Conservation (phyloP, 495 filamentous ascomycete species). For the Cercophora sp. region DNA sequence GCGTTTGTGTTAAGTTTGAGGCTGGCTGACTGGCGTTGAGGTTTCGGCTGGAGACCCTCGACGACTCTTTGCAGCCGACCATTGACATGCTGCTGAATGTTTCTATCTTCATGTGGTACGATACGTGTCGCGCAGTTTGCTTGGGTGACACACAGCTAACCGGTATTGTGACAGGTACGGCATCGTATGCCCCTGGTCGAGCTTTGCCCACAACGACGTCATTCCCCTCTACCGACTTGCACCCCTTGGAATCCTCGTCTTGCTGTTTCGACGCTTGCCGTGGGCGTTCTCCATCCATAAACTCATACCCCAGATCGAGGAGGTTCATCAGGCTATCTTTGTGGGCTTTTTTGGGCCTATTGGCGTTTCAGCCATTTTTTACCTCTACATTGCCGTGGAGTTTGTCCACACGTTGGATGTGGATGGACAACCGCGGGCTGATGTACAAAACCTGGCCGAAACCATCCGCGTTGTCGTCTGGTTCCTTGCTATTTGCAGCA, state of each 20-base stretch:
- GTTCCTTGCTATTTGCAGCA: slow-evolving; percentile 82
- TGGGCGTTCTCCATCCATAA: slow-evolving; percentile 70
- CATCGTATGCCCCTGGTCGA: slow-evolving; percentile 77
- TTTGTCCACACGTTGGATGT: slow-evolving; percentile 59
- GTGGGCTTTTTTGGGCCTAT: slow-evolving; percentile 94
- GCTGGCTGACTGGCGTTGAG: not conserved
- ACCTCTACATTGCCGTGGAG: slow-evolving; percentile 73
- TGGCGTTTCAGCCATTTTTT: slow-evolving; percentile 89
- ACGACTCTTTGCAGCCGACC: slow-evolving; percentile 86
- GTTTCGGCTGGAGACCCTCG: slow-evolving; percentile 84
- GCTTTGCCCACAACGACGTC: slow-evolving; percentile 62
- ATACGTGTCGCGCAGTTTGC: too few relatives aligned
- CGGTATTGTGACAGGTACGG: too few relatives aligned
- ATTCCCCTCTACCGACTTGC: slow-evolving; percentile 76
- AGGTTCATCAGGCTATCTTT: slow-evolving; percentile 68
- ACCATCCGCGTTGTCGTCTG: slow-evolving; percentile 70
- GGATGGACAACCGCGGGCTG: slow-evolving; percentile 55
- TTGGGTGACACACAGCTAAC: too few relatives aligned
- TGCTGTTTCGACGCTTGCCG: slow-evolving; percentile 75
- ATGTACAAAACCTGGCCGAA: slow-evolving; percentile 62
- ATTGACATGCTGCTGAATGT: slow-evolving; percentile 80
- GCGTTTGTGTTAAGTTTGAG: not conserved
- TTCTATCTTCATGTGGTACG: slow-evolving; percentile 83
- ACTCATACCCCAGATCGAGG: slow-evolving; percentile 75
- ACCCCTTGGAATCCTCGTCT: slow-evolving; percentile 72